Base-by-base conservation (phyloP, 2,329 filamentous ascomycete species). In the Diplodia sapinea region DNA sequence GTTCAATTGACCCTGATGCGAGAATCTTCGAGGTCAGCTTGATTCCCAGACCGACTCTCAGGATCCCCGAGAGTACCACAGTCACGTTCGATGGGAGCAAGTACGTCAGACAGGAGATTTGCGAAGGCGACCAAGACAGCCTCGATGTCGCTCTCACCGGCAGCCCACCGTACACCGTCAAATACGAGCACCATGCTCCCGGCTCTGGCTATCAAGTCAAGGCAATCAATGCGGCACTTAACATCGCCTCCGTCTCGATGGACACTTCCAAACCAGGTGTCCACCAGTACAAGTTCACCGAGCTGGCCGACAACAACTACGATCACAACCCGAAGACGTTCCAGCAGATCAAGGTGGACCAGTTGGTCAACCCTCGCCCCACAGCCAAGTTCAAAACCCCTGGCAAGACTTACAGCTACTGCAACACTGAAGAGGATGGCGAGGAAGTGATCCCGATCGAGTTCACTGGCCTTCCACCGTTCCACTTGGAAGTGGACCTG, bases 321-420 rank as follows among this genome's bases (percentile, higher is more conserved):
- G 88, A 91, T 73, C 87, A 89, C 74, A 88, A 92, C 73, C 84
- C 85, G 69, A 85, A 82, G 72, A 87, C 87, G 71, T 89, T 90
- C 73, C 82, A 84, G 23, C 87, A 90, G 5, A 78, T 97, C 40
- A 83, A 87, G 13, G 83, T 99, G 38, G 88, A 91, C 72, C 95
- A 99, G 78, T 90, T 86, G 29, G 93, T 99, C 61, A 91, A 97
- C 74, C 86, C 92, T 15, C 91, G 91, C 68, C 95, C 95, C 1
- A 88, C 89, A 2, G 95, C 94, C 4, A 84, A 86, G 5, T 99
- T 99, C 75, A 85, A 86, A 68, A 92, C 92, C 71, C 92, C 94
- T 3, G 94, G 94, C 17, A 95, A 95, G 78, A 94, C 92, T 0
- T 97, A 97, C 83, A 96, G 95, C 77, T 97, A 94, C 79, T 99